A percentile compares a stretch with the other conserved stretches of the same genome.
These are phyloP conservation scores for Trametes punicea DNA, from an alignment of 768 basidiomycete species.

Conservation along the genomic window DNA sequence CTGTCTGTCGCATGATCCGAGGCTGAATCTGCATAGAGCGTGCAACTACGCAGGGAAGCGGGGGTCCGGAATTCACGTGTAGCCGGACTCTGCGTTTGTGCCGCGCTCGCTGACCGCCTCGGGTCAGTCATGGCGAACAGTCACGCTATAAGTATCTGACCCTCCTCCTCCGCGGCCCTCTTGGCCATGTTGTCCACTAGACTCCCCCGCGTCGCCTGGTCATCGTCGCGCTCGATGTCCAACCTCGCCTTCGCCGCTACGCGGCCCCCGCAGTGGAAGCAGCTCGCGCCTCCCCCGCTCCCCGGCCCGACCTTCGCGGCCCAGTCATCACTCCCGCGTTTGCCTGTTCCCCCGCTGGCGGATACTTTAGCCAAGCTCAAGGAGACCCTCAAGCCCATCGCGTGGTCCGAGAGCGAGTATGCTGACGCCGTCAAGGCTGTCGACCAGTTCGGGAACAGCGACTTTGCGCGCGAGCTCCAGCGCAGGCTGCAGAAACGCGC, in stretches of 20 bases:
- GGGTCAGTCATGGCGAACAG: background rate
- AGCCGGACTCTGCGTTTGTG: background rate
- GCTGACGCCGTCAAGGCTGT: slow-evolving; percentile 56
- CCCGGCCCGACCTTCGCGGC: slow-evolving; percentile 57
- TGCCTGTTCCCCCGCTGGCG: slow-evolving; percentile 72
- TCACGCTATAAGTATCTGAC: background rate
- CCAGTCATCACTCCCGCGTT: slow-evolving; percentile 59
- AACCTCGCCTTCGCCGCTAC: slow-evolving; percentile 23
- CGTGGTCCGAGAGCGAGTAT: slow-evolving; percentile 60
- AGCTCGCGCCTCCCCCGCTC: slow-evolving; percentile 56
- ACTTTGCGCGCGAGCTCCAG: slow-evolving; percentile 54
- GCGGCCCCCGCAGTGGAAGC: slow-evolving; percentile 67
- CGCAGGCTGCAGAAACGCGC: slow-evolving; percentile 54
- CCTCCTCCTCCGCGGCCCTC: background rate
- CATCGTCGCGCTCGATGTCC: slow-evolving; percentile 16
- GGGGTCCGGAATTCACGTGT: background rate
- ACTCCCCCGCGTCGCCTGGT: slow-evolving; percentile 13
- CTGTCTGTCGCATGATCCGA: no score
- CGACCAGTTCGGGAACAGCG: slow-evolving; percentile 51
- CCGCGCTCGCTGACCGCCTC: background rate
- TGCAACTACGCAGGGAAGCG: background rate
- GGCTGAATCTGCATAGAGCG: background rate
- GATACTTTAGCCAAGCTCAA: slow-evolving; percentile 69
- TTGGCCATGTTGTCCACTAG: slow-evolving; percentile 11
- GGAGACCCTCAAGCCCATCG: slow-evolving; percentile 68